Percentiles rank a stretch among this genome's conserved stretches.
Evolutionary conservation across 2,329 filamentous ascomycete genomes (phyloP).

Genomic region (Curvularia lunata): DNA sequence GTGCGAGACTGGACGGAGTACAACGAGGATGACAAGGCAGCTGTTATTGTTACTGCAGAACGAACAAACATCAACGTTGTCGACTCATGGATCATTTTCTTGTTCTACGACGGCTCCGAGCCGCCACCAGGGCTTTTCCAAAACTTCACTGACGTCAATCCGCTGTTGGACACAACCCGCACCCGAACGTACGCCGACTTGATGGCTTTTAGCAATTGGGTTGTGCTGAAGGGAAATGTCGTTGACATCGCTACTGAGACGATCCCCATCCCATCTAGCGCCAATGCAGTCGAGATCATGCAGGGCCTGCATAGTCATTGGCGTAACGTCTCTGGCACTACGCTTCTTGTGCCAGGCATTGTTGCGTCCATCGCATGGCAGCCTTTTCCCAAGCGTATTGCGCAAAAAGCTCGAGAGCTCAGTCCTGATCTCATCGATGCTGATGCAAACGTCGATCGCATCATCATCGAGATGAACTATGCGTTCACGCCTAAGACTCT

Average conservation of each 20-base stretch:
- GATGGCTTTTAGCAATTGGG: slow-evolving; percentile 55
- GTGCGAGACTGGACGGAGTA: slow-evolving; percentile 62
- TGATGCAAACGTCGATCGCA: slow-evolving; percentile 50
- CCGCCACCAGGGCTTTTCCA: slow-evolving; percentile 61
- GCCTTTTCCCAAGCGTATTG: slow-evolving; percentile 42
- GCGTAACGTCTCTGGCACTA: slow-evolving; percentile 34
- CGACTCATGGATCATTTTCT: slow-evolving; percentile 43
- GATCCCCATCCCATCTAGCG: slow-evolving; percentile 36
- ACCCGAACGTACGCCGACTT: slow-evolving; percentile 58
- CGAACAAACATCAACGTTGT: slow-evolving; percentile 35
- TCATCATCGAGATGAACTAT: slow-evolving; percentile 56
- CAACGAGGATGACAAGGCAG: slow-evolving; percentile 55
- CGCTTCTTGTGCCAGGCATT: slow-evolving; percentile 38
- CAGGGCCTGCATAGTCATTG: slow-evolving; percentile 39
- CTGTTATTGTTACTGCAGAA: slow-evolving; percentile 42
- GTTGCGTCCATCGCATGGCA: slow-evolving; percentile 46
- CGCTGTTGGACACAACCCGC: slow-evolving; percentile 54
- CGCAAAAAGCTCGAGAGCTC: slow-evolving; percentile 26
- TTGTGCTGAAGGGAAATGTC: slow-evolving; percentile 40
- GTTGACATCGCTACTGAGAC: slow-evolving; percentile 48
- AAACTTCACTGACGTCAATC: slow-evolving; percentile 60
- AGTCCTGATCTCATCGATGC: slow-evolving; percentile 50
- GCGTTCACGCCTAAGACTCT: slow-evolving; percentile 45
- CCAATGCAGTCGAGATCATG: slow-evolving; percentile 36
- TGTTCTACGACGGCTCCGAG: slow-evolving; percentile 47